Conservation (phyloP, 768 basidiomycete species). For the Holtermannia corniformis region DNA sequence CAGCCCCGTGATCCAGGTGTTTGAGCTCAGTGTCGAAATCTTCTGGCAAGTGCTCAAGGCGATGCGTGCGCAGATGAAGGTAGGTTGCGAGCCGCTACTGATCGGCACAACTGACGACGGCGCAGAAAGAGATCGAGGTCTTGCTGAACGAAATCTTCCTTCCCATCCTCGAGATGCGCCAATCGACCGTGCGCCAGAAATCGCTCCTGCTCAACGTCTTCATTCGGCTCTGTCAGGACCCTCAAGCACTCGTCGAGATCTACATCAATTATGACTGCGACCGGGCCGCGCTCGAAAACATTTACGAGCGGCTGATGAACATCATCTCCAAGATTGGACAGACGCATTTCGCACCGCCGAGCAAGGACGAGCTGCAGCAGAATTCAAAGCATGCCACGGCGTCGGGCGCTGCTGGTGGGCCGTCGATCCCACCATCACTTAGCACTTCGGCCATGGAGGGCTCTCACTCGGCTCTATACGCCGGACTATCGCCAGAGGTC, state of each 20-base stretch:
- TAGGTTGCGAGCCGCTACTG: conserved; percentile 35
- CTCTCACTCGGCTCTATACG: conserved; percentile 53
- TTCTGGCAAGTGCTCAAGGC: conserved; percentile 94
- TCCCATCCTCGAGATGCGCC: conserved; percentile 96
- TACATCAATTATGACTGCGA: conserved; percentile 99
- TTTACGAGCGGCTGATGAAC: conserved; percentile 96
- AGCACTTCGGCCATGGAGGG: conserved; percentile 47
- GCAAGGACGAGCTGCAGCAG: conserved; percentile 34
- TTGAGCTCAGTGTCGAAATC: conserved; percentile 95
- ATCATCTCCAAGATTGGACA: conserved; percentile 87
- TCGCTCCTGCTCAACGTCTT: conserved; percentile 74
- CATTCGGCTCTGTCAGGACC: conserved; percentile 85
- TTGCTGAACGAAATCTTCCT: conserved; percentile 98
- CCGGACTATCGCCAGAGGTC: conserved; percentile 54
- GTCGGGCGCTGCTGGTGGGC: conserved; percentile 39
- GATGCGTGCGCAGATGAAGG: conserved; percentile 93
- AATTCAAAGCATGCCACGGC: conserved; percentile 40
- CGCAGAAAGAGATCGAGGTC: conserved; percentile 96
- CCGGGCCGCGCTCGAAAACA: conserved; percentile 84
- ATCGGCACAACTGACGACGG: background rate
- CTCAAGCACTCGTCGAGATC: conserved; percentile 93
- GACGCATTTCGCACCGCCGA: conserved; percentile 43
- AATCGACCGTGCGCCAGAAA: conserved; percentile 90
- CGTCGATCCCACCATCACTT: conserved; percentile 54
- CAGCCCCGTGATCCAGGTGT: conserved; percentile 89